Conservation (phyloP, 805 yeast species). For the Trichomonascus vanleenenianus region DNA sequence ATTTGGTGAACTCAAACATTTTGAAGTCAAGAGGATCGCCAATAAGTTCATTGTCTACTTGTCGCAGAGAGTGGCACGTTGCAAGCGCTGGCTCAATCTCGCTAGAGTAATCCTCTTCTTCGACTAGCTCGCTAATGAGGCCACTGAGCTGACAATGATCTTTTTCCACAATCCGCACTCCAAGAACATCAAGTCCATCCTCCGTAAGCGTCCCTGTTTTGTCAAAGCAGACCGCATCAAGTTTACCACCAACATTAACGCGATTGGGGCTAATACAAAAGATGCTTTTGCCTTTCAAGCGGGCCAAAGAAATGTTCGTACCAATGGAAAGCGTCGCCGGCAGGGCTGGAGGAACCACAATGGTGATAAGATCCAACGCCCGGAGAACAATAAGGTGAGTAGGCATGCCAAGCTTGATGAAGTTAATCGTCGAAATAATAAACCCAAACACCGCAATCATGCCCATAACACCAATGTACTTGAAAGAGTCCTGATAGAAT, state of each 20-base stretch:
- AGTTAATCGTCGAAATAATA: constrained; percentile 71
- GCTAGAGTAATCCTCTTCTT: constrained; percentile 12
- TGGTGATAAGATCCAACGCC: constrained; percentile 89
- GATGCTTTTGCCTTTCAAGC: constrained; percentile 60
- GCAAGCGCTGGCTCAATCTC: constrained; percentile 45
- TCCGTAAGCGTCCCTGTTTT: constrained; percentile 97
- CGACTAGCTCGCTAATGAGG: constrained; percentile 15
- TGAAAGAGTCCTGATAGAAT: constrained; percentile 89
- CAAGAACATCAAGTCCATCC: constrained; percentile 85
- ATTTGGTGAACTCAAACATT: constrained; percentile 85
- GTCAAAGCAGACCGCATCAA: constrained; percentile 87
- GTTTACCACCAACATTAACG: constrained; percentile 91
- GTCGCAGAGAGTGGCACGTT: constrained; percentile 80
- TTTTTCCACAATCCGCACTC: constrained; percentile 39
- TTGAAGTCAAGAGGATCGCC: constrained; percentile 94
- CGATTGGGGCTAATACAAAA: constrained; percentile 93
- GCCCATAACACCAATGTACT: constrained; percentile 93
- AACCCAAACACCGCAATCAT: constrained; percentile 80
- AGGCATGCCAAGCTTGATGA: constrained; percentile 67
- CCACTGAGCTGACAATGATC: constrained; percentile 7
- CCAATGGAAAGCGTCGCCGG: constrained; percentile 98
- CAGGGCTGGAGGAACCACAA: constrained; percentile 97
- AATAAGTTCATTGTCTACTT: constrained; percentile 67
- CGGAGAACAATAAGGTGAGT: constrained; percentile 66
- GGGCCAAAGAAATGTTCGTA: constrained; percentile 78